Evolutionary conservation across 73 alveolate species (phyloP).

Genomic region (Stentor roeselii): DNA sequence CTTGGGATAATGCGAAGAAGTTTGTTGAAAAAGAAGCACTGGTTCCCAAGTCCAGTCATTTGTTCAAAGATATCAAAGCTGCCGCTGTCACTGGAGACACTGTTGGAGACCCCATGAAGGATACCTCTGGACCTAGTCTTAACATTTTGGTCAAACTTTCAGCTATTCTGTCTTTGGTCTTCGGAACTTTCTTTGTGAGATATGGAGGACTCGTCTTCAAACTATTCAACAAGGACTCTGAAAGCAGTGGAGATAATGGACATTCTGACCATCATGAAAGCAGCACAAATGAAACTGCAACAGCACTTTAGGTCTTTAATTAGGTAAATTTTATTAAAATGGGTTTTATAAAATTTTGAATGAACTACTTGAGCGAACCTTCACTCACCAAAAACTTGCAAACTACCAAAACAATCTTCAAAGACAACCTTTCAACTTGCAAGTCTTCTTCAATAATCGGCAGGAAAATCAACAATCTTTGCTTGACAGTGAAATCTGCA

Average conservation of each 20-base stretch:
- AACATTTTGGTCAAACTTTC: constrained; percentile 82
- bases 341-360: too few relatives aligned
- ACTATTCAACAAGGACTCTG: too few relatives aligned
- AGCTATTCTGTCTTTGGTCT: constrained; percentile 81
- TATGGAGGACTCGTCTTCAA: constrained; percentile 12
- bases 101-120: constrained; percentile 95
- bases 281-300: too few relatives aligned
- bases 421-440: not conserved
- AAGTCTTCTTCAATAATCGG: not conserved
- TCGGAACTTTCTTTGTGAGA: constrained; percentile 63
- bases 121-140: constrained; percentile 84
- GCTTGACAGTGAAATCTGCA: not conserved
- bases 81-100: constrained; percentile 77
- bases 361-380: too few relatives aligned
- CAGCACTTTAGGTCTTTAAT: too few relatives aligned
- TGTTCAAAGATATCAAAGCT: constrained; percentile 28
- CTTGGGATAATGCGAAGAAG: constrained; percentile 91
- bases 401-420: not conserved
- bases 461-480: not conserved
- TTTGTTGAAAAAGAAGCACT: constrained; percentile 59
- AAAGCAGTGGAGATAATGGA: too few relatives aligned
- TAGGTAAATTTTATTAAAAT: too few relatives aligned
- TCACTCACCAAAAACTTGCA: not conserved
- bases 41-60: constrained; percentile 37
- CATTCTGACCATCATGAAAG: too few relatives aligned